Conservation (phyloP, 1,284 basidiomycete species). For the Ganoderma lingzhi region DNA sequence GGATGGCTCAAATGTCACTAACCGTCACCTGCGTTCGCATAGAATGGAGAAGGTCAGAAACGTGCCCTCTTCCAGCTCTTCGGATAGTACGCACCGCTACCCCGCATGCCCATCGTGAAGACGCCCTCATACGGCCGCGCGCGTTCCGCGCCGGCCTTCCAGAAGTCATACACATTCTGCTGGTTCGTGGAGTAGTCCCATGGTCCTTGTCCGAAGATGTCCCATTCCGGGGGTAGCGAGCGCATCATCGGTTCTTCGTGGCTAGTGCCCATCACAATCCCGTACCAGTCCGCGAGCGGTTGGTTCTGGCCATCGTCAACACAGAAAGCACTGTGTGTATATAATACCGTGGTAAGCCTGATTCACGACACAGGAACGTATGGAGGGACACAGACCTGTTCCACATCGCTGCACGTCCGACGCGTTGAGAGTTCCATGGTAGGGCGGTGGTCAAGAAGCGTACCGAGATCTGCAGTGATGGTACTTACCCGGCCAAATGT, state of each 20-base stretch:
- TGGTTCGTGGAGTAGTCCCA: slow-evolving; percentile 70
- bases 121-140: slow-evolving; percentile 65
- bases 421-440: too few species aligned
- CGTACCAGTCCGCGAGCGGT: slow-evolving; percentile 69
- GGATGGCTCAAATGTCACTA: slow-evolving; percentile 11
- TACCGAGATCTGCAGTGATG: too few species aligned
- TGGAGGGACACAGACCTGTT: slow-evolving; percentile 24
- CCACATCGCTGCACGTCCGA: slow-evolving; percentile 27
- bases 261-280: slow-evolving; percentile 76
- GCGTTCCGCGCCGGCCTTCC: slow-evolving; percentile 64
- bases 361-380: not conserved
- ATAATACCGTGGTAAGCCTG: not conserved
- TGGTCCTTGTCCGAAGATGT: slow-evolving; percentile 57
- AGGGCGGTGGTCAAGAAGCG: not conserved
- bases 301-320: slow-evolving; percentile 74
- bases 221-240: slow-evolving; percentile 68
- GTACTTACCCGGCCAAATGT: too few species aligned
- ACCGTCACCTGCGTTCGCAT: slow-evolving; percentile 34
- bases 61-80: too few species aligned
- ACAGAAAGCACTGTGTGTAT: slow-evolving; percentile 63
- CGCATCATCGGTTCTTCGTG: slow-evolving; percentile 76
- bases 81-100: slow-evolving; percentile 56
- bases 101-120: slow-evolving; percentile 73
- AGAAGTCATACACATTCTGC: slow-evolving; percentile 64
- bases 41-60: not conserved